Evolutionary conservation across 2,329 filamentous ascomycete genomes (phyloP).

Genomic region (Beauveria sp.): DNA sequence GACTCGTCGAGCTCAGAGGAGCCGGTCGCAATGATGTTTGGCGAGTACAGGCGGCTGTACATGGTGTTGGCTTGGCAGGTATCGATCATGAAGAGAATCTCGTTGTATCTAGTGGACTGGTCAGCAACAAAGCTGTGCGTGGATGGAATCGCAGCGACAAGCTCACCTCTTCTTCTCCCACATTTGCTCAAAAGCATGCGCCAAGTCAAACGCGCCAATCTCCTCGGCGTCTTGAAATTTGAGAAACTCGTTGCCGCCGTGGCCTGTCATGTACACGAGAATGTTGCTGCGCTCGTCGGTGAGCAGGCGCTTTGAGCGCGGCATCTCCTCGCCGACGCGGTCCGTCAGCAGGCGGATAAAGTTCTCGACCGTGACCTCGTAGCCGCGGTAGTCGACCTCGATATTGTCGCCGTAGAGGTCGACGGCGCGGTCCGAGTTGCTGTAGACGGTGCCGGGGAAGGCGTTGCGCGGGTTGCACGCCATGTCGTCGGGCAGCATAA

Average conservation of each 20-base stretch:
- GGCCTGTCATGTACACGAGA: slow-evolving; percentile 97
- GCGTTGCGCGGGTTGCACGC: slow-evolving; percentile 98
- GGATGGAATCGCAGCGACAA: background rate
- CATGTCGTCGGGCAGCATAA: slow-evolving; percentile 99
- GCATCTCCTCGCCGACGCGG: slow-evolving; percentile 88
- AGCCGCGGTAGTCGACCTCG: slow-evolving; percentile 95
- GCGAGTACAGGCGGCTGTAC: slow-evolving; percentile 97
- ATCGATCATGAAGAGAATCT: slow-evolving; percentile 99
- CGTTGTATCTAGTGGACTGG: slow-evolving; percentile 62
- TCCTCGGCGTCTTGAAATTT: slow-evolving; percentile 99
- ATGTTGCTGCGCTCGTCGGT: slow-evolving; percentile 97
- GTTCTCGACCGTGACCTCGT: slow-evolving; percentile 98
- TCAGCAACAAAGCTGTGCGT: background rate
- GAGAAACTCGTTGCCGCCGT: slow-evolving; percentile 94
- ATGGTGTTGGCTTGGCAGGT: slow-evolving; percentile 99
- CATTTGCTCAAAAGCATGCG: slow-evolving; percentile 98
- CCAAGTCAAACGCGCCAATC: slow-evolving; percentile 91
- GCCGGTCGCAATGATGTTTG: slow-evolving; percentile 97
- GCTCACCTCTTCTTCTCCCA: slow-evolving; percentile 90
- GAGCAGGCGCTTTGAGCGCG: slow-evolving; percentile 83
- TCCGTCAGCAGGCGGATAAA: slow-evolving; percentile 95
- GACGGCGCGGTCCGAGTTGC: slow-evolving; percentile 90
- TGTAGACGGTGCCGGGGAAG: slow-evolving; percentile 96
- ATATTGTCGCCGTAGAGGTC: slow-evolving; percentile 98
- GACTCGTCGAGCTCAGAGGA: slow-evolving; percentile 93